Conservation (phyloP, 2,329 filamentous ascomycete genomes). For the Fusarium sp. region DNA sequence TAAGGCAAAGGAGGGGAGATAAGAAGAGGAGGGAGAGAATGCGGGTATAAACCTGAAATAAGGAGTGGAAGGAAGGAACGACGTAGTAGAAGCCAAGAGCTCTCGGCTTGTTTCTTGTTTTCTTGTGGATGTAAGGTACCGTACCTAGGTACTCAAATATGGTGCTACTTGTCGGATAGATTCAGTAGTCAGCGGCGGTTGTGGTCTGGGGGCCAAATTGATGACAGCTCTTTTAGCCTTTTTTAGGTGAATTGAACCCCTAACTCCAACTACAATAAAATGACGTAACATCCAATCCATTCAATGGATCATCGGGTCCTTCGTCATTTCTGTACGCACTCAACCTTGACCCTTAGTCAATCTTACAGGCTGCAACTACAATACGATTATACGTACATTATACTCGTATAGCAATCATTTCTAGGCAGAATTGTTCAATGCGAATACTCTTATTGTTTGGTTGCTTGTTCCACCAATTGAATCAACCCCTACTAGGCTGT, state of each 20-base stretch:
- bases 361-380: background rate
- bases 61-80: constrained; percentile 2
- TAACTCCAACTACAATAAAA: constrained; percentile 5
- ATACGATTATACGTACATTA: background rate
- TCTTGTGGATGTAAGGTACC: background rate
- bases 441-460: background rate
- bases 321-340: constrained; percentile 29
- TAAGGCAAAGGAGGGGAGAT: background rate
- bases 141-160: background rate
- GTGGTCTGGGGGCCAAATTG: background rate
- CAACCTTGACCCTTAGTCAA: background rate
- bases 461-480: background rate
- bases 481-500: background rate
- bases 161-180: background rate
- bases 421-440: background rate
- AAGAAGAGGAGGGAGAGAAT: background rate
- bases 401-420: background rate
- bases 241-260: constrained; percentile 9
- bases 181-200: background rate
- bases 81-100: constrained; percentile 21
- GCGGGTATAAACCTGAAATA: background rate
- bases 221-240: constrained; percentile 8
- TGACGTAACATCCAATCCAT: constrained; percentile 23
- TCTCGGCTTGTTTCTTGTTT: constrained; percentile 23
- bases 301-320: background rate